Percentiles rank a stretch among this genome's conserved stretches.
These are phyloP conservation scores for Populus nigra DNA, from an alignment of 345 rosid genomes.

Conservation along the genomic window DNA sequence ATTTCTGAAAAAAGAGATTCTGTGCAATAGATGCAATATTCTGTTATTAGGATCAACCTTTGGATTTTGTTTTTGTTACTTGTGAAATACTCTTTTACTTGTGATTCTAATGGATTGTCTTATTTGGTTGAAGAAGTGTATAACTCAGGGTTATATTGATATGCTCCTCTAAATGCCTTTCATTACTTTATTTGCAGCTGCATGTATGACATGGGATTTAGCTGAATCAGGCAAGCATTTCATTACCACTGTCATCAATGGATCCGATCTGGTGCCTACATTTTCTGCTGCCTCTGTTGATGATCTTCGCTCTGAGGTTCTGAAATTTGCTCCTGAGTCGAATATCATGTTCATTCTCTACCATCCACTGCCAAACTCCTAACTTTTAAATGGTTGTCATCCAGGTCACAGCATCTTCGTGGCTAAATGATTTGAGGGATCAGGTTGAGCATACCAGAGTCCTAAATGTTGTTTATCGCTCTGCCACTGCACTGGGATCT, in stretches of 20 bases:
- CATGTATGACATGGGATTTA: conserved; percentile 98
- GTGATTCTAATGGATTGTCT: not conserved
- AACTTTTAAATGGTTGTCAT: conserved; percentile 15
- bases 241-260: conserved; percentile 73
- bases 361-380: conserved; percentile 3
- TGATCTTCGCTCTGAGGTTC: conserved; percentile 90
- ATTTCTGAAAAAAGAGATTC: not conserved
- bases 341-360: not conserved
- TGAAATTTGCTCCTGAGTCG: conserved; percentile 10
- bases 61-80: not conserved
- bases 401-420: conserved; percentile 92
- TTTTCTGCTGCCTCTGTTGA: conserved; percentile 88
- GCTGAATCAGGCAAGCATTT: conserved; percentile 98
- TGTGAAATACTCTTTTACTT: not conserved
- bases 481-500: conserved; percentile 92
- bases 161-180: conserved; percentile 24
- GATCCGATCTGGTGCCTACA: conserved; percentile 94
- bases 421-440: conserved; percentile 91
- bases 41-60: not conserved
- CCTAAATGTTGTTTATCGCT: conserved; percentile 81
- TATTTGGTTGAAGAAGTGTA: not conserved
- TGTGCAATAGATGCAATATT: not conserved
- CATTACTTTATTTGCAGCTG: conserved; percentile 56
- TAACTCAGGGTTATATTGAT: not conserved
- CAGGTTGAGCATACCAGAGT: conserved; percentile 89